These are phyloP conservation scores for Leptosphaerulina australis DNA, from an alignment of 2,329 filamentous ascomycete genomes.

Conservation along the genomic window DNA sequence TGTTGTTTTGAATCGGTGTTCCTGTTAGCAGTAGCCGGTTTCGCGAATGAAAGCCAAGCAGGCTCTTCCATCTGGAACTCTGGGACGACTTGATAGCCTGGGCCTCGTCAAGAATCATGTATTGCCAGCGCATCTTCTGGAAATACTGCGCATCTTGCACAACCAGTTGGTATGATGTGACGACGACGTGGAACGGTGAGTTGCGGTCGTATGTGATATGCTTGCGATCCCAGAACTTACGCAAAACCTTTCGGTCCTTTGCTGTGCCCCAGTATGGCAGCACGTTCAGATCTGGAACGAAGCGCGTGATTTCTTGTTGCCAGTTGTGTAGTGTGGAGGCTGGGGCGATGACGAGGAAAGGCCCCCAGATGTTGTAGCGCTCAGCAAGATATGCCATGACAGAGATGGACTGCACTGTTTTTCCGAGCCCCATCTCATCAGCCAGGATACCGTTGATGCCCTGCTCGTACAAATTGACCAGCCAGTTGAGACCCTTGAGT, in stretches of 20 bases:
- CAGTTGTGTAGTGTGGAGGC: constrained; percentile 98
- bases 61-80: constrained; percentile 94
- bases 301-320: constrained; percentile 97
- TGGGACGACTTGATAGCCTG: constrained; percentile 98
- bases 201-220: constrained; percentile 94
- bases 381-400: constrained; percentile 99
- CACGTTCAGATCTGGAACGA: constrained; percentile 93
- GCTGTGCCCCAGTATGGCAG: constrained; percentile 97
- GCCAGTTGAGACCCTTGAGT: constrained; percentile 98
- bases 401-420: constrained; percentile 98
- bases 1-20: constrained; percentile 99
- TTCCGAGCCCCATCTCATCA: constrained; percentile 99
- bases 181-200: constrained; percentile 91
- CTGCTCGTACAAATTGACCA: constrained; percentile 98
- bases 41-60: constrained; percentile 92
- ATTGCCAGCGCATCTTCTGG: constrained; percentile 99
- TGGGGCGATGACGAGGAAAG: constrained; percentile 94
- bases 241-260: constrained; percentile 90
- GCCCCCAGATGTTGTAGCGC: constrained; percentile 97
- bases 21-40: constrained; percentile 93
- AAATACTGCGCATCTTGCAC: constrained; percentile 97
- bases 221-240: constrained; percentile 99
- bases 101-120: constrained; percentile 99
- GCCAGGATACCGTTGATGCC: constrained; percentile 99
- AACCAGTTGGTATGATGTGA: constrained; percentile 96